A percentile compares a stretch with the other conserved stretches of the same genome.
Conservation (phyloP, 306 rosid species). For the Vigna hirtella region DNA sequence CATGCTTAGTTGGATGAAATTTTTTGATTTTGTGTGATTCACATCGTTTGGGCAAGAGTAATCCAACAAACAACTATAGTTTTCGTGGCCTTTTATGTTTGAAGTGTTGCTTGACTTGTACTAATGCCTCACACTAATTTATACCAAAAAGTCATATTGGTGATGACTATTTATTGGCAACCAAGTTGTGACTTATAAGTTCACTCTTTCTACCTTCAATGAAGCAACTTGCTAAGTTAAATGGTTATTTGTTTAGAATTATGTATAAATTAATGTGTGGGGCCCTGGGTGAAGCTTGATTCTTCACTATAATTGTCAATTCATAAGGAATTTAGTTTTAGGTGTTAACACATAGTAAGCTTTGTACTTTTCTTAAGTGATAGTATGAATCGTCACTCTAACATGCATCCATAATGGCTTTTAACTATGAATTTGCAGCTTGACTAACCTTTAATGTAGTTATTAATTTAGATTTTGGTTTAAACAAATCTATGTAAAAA, state of each 20-base stretch:
- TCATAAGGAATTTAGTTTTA: neutral
- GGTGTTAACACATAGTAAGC: neutral
- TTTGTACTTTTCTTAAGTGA: no score
- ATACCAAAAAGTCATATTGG: neutral
- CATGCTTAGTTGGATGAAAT: neutral
- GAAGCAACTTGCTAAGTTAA: neutral
- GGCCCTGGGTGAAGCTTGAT: no score
- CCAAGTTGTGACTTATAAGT: neutral
- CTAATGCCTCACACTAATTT: neutral
- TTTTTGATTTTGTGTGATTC: neutral
- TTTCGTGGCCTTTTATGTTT: neutral
- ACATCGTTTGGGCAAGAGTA: neutral
- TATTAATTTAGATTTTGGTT: no score
- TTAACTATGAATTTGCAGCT: no score
- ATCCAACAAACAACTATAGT: neutral
- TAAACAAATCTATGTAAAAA: no score
- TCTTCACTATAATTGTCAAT: no score
- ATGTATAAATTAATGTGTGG: neutral
- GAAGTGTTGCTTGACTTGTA: neutral
- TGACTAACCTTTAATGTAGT: no score
- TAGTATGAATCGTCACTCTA: no score
- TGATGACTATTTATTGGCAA: neutral
- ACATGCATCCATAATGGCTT: no score
- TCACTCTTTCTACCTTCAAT: neutral
- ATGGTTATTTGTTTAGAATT: constrained; percentile 13